A percentile compares a stretch with the other conserved stretches of the same genome.
These are phyloP conservation scores for Alternaria sp. DNA, from an alignment of 2,329 filamentous ascomycete genomes.

Conservation along the genomic window DNA sequence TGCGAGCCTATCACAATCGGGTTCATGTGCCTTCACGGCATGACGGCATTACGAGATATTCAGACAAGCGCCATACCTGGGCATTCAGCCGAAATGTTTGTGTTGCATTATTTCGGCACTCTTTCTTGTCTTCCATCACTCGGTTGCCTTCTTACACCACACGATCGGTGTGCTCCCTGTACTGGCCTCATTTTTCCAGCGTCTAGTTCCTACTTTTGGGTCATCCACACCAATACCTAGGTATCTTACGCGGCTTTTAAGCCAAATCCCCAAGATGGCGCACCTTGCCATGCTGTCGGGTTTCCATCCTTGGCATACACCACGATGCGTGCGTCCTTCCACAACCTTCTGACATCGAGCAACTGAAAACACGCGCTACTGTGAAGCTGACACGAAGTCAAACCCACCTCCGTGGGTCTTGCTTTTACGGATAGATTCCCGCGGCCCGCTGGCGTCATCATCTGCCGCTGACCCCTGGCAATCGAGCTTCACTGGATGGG, in stretches of 20 bases:
- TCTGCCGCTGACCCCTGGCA: background rate
- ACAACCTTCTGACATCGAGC: background rate
- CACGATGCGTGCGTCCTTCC: background rate
- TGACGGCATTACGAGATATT: background rate
- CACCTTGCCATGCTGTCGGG: background rate
- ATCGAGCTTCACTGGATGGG: background rate
- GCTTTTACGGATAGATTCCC: background rate
- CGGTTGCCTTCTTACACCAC: background rate
- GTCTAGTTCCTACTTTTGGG: background rate
- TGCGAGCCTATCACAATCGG: background rate
- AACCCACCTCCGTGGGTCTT: background rate
- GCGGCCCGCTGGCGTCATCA: background rate
- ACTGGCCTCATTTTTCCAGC: background rate
- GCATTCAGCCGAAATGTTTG: background rate
- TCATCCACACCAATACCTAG: background rate
- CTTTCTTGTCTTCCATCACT: background rate
- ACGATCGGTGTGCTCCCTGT: slow-evolving; percentile 1
- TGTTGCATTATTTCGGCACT: background rate
- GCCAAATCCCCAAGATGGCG: slow-evolving; percentile 4
- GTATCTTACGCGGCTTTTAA: background rate
- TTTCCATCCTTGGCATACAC: background rate
- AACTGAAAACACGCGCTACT: background rate
- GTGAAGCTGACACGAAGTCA: background rate
- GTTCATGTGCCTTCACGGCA: background rate
- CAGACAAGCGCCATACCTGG: background rate